Evolutionary conservation across 2,329 filamentous ascomycete genomes (phyloP).

Genomic region (Penicillium sp.): DNA sequence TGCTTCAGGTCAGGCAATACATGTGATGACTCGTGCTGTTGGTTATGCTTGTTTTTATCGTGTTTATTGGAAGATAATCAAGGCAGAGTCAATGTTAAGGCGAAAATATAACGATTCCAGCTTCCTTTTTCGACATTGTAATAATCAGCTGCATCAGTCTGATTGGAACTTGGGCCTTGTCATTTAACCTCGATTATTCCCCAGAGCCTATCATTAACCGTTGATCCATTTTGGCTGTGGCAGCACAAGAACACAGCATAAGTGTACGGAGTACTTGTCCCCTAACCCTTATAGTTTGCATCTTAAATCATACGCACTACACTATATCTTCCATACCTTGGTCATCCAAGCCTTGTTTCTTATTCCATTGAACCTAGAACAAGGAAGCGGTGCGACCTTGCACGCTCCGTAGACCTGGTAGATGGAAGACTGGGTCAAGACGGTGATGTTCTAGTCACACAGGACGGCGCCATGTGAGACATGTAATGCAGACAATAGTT

Average conservation of each 20-base stretch:
- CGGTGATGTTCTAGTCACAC: conserved; percentile 16
- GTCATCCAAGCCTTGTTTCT: neutral
- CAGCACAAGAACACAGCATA: conserved; percentile 2
- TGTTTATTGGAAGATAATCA: neutral
- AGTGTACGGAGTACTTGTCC: neutral
- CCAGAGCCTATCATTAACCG: conserved; percentile 5
- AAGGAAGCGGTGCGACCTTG: conserved; percentile 16
- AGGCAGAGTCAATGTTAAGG: neutral
- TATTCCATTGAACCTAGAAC: neutral
- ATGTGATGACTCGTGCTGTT: conserved; percentile 13
- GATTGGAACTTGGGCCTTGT: conserved; percentile 14
- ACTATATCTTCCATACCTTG: neutral
- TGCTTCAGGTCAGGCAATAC: conserved; percentile 19
- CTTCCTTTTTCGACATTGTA: neutral
- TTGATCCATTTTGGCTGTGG: conserved; percentile 2
- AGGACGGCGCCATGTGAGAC: conserved; percentile 30
- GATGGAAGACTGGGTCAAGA: conserved; percentile 18
- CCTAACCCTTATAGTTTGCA: neutral
- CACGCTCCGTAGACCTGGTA: conserved; percentile 20
- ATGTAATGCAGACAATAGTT: conserved; percentile 28
- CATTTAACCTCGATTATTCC: conserved; percentile 3
- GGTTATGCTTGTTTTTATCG: conserved; percentile 10
- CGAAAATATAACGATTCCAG: neutral
- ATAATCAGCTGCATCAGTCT: conserved; percentile 6
- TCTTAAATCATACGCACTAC: neutral